These are phyloP conservation scores for Globisporangium iwayamae DNA, from an alignment of 352 stramenopile species.

Conservation along the genomic window DNA sequence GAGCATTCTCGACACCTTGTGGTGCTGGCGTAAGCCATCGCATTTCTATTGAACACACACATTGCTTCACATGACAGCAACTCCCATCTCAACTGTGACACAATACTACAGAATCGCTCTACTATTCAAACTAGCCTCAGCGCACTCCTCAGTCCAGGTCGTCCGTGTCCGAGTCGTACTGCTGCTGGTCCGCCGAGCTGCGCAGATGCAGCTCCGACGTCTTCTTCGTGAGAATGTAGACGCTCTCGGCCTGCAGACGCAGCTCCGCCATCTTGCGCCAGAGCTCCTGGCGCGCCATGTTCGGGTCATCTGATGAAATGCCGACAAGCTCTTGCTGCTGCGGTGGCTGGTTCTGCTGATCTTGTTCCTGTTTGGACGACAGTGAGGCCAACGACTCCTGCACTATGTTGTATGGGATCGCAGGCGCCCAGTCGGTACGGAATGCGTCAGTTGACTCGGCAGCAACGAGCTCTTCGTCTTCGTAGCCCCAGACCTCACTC, in stretches of 20 bases:
- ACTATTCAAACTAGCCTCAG: neutral
- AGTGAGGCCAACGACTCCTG: neutral
- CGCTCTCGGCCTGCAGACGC: conserved; percentile 46
- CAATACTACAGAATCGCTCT: neutral
- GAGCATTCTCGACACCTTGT: no score
- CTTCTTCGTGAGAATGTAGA: conserved; percentile 54
- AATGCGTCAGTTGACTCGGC: neutral
- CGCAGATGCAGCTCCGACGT: conserved; percentile 14
- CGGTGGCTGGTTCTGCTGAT: neutral
- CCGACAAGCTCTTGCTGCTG: neutral
- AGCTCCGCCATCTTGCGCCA: conserved; percentile 53
- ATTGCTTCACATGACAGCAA: no score
- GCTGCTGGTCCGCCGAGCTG: neutral
- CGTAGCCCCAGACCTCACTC: neutral
- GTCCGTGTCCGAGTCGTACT: neutral
- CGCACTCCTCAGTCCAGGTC: neutral
- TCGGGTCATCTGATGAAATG: neutral
- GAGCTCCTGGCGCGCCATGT: conserved; percentile 22
- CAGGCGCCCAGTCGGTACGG: neutral
- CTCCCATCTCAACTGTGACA: neutral
- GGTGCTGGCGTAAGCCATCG: no score
- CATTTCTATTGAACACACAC: neutral
- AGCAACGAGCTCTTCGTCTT: neutral
- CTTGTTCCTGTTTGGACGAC: neutral
- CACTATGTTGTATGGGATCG: conserved; percentile 1